Conservation (phyloP, 2,329 filamentous ascomycete genomes). For the Pezicula rhizophila region DNA sequence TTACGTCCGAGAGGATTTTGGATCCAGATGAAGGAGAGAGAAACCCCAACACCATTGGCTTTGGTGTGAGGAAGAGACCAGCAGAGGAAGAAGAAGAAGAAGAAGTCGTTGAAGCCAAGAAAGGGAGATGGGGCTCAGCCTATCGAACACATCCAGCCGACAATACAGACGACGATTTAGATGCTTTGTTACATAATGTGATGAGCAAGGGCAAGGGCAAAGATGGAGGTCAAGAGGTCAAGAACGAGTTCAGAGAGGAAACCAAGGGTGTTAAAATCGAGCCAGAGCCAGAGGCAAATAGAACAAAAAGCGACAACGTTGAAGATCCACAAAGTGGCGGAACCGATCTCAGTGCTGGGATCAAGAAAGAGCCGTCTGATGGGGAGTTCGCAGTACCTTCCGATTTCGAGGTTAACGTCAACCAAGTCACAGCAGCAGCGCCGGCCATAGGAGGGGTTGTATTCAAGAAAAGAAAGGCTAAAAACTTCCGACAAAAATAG, state of each 20-base stretch:
- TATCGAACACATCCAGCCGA: conserved; percentile 28
- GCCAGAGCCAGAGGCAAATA: neutral
- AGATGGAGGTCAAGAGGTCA: conserved; percentile 16
- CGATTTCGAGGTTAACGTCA: conserved; percentile 31
- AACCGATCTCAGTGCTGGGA: neutral
- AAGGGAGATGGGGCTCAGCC: conserved; percentile 35
- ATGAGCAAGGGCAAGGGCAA: conserved; percentile 20
- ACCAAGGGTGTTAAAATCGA: conserved; percentile 10
- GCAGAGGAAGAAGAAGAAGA: conserved; percentile 52
- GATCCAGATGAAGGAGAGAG: conserved; percentile 38
- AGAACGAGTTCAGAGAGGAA: conserved; percentile 14
- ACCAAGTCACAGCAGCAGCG: conserved; percentile 22
- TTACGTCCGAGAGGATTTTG: conserved; percentile 37
- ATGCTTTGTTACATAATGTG: conserved; percentile 31
- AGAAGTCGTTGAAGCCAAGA: conserved; percentile 55
- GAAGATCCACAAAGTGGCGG: neutral
- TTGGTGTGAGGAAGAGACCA: conserved; percentile 58
- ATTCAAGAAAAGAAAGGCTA: conserved; percentile 76
- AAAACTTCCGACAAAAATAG: conserved; percentile 55
- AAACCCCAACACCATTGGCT: conserved; percentile 35
- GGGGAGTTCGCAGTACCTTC: conserved; percentile 30
- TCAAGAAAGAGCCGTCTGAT: conserved; percentile 21
- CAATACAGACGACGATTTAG: conserved; percentile 28
- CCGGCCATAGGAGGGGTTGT: conserved; percentile 44
- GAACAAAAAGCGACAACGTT: neutral